Conservation (phyloP, 495 filamentous ascomycete species). For the Penicillium bovifimosum region DNA sequence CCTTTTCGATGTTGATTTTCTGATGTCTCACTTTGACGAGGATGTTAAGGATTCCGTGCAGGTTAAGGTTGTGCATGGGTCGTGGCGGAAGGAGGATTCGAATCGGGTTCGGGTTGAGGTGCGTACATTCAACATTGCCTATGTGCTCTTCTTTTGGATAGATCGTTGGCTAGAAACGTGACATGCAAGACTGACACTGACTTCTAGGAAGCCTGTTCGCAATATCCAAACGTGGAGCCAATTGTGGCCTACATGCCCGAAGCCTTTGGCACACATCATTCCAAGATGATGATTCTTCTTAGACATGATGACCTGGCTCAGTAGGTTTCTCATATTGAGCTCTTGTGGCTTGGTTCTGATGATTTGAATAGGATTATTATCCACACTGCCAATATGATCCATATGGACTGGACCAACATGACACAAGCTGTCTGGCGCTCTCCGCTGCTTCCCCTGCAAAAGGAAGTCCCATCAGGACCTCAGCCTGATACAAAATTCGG, state of each 20-base stretch:
- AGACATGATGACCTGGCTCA: slow-evolving; percentile 72
- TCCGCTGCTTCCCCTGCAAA: slow-evolving; percentile 56
- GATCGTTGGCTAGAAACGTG: background rate
- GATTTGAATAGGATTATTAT: slow-evolving; percentile 54
- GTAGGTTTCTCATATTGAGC: slow-evolving; percentile 22
- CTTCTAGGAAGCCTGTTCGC: slow-evolving; percentile 51
- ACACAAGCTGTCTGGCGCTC: slow-evolving; percentile 79
- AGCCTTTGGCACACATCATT: slow-evolving; percentile 81
- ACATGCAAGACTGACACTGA: slow-evolving; percentile 3
- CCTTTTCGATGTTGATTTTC: slow-evolving; percentile 73
- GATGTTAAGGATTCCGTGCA: slow-evolving; percentile 60
- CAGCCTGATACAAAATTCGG: slow-evolving; percentile 35
- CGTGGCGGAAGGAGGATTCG: slow-evolving; percentile 71
- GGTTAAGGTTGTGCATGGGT: slow-evolving; percentile 79
- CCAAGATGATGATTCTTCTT: slow-evolving; percentile 81
- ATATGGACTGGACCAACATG: slow-evolving; percentile 82
- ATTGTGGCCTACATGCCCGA: slow-evolving; percentile 79
- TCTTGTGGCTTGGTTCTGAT: background rate
- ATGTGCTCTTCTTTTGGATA: background rate
- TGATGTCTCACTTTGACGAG: slow-evolving; percentile 62
- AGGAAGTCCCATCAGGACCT: slow-evolving; percentile 6
- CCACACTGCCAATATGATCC: slow-evolving; percentile 87
- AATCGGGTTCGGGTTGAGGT: slow-evolving; percentile 59
- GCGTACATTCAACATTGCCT: slow-evolving; percentile 23
- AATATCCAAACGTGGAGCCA: slow-evolving; percentile 62